Base-by-base conservation (phyloP, 208 protist species). In the Trypanosoma platydactyli region DNA sequence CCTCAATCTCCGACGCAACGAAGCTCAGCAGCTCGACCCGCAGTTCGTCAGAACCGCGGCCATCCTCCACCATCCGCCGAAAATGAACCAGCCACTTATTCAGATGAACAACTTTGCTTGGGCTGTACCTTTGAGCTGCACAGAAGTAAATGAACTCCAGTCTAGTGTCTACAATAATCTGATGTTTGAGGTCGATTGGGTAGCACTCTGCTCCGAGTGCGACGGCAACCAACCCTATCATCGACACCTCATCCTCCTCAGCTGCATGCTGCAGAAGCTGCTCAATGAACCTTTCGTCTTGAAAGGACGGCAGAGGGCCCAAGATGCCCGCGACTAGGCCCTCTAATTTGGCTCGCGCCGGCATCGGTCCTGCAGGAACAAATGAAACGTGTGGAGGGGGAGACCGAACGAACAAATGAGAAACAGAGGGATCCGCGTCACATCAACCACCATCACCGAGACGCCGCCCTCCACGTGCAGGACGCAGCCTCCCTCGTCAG, bases 141-240 rank as follows among this genome's bases (percentile, higher is more conserved):
- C 84, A 90, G 75, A 86, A 93, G 22, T 68, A 75, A 18, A 93
- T 35, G 20, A 88, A 82, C 50, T 83, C 74, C 13, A 92, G 76
- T 58, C 79, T 64, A 7, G 78, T 63, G 54, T 95, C 89, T 24
- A 95, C 82, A 45, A 81, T 60, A 24, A 90, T 78, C 67, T 95
- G 89, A 25, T 81, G 72, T 1, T 62, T 60, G 13, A 95, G 77
- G 69, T 88, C 71, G 16, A 81, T 71, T 74, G 78, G 84, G 65
- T 95, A 93, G 51, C 82, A 71, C 20, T 81, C 77, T 24, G 70
- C 71, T 51, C 69, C 62, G 11, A 89, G 41, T 29, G 80, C 73
- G 40, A 68, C 55, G 22, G 88, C 88, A 13, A 85, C 71, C 24
- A 79, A 44, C 40, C 76, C 68, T 13, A 78, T 66, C 13, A 92